Base-by-base conservation (phyloP, 129 eudicot genomes). In the Flaveria ramosissima region DNA sequence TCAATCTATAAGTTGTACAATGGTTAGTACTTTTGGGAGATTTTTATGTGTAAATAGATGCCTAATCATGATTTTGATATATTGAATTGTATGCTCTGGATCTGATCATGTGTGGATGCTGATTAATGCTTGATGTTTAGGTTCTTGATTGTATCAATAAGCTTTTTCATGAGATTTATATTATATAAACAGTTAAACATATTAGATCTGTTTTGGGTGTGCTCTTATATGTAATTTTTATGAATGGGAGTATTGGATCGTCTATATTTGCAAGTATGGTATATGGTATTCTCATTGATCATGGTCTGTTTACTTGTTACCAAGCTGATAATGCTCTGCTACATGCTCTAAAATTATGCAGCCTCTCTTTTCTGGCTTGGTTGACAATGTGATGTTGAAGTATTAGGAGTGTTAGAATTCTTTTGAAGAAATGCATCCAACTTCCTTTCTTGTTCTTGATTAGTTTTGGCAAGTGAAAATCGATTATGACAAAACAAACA, bases 11-110 rank as follows among this genome's bases (percentile, higher is more conserved):
- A 51, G 62, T 51, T 76, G 51, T 32, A 32, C 23, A 47, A 52
- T 36, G 64, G 11, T n/a, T 30, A 46, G 51, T 36, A 8, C 50
- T 10, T 45, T 45, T 45, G 14, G 13, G 9, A 45, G 0, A 17
- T 11, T 68, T 68, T 21, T 46, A 20, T 70, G 51, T 71, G 71
- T 59, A 63, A 30, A 46, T 78, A 56, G 71, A 60, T 46, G 17
- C 20, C 20, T 65, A 15, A 36, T 46, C 51, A 46, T 70, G 64
- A 60, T 59, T 78, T 48, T 4, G 47, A 48, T 78, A 20, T 47
- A 1, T 70, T 32, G 77, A 71, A 71, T 48, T 64, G 16, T 76
- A 19, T 71, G 77, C 43, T 45, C 65, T 61, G 53, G 66, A 56
- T 73, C 27, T 39, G 75, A 73, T 65, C 12, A 50, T 52, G 63